Evolutionary conservation across 1,139 yeast species (phyloP).

Genomic region (Geotrichum siamense): DNA sequence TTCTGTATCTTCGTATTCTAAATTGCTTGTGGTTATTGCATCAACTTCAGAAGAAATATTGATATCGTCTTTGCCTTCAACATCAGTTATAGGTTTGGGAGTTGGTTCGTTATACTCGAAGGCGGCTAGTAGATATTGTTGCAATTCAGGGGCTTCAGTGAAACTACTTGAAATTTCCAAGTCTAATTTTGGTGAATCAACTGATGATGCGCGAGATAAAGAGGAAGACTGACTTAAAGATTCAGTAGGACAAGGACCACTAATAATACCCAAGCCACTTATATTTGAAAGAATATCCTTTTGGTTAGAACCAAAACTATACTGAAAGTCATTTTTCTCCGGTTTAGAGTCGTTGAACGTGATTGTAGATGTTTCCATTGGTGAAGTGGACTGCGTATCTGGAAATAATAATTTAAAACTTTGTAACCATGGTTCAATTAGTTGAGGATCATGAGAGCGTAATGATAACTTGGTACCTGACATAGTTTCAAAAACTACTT

Average conservation of each 20-base stretch:
- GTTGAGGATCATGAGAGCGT: background rate
- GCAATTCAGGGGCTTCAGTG: conserved; percentile 12
- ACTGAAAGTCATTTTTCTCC: background rate
- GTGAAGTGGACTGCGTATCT: background rate
- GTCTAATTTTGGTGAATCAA: background rate
- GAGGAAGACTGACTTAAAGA: conserved; percentile 1
- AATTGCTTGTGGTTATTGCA: background rate
- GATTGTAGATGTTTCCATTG: background rate
- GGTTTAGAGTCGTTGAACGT: background rate
- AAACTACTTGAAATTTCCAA: conserved; percentile 2
- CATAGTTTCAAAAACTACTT: conserved; percentile 8
- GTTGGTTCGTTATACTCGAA: background rate
- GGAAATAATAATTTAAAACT: conserved; percentile 5
- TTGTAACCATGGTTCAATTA: conserved; percentile 7
- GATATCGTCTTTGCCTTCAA: background rate
- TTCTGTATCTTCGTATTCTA: too few species aligned
- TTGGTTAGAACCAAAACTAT: conserved; percentile 10
- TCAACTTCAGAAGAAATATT: background rate
- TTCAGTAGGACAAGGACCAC: background rate
- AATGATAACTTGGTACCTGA: conserved; percentile 12
- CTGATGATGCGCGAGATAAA: background rate
- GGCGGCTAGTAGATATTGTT: conserved; percentile 2
- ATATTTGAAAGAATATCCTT: conserved; percentile 12
- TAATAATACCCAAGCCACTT: conserved; percentile 14
- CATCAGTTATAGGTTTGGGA: background rate